Percentiles rank a stretch among this genome's conserved stretches.
phyloP scores from a whole-genome alignment of 2,329 filamentous ascomycete genomes.

The Chlorencoelia australis region DNA sequence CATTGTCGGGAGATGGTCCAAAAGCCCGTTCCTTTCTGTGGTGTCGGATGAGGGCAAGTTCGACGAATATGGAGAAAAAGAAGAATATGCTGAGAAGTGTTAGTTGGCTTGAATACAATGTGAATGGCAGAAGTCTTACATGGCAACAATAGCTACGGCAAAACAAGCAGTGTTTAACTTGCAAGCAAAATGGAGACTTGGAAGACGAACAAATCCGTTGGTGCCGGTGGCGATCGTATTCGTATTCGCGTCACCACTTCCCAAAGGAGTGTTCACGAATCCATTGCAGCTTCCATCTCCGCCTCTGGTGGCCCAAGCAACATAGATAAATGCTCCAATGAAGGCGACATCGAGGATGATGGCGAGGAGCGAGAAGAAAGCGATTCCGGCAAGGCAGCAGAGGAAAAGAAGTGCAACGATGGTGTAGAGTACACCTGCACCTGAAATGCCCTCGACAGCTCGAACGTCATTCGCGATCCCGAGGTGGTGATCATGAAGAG shows the following conservation, averaged over 20 bases:
- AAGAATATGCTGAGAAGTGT: slow-evolving; percentile 53
- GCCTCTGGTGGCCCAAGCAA: slow-evolving; percentile 63
- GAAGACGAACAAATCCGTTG: slow-evolving; percentile 31
- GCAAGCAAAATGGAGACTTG: slow-evolving; percentile 52
- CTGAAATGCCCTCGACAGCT: slow-evolving; percentile 70
- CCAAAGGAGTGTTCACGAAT: slow-evolving; percentile 57
- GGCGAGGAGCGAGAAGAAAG: slow-evolving; percentile 61
- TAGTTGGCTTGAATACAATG: slow-evolving; percentile 5
- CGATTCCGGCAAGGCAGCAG: slow-evolving; percentile 67
- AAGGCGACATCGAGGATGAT: slow-evolving; percentile 72
- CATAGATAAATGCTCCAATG: slow-evolving; percentile 67
- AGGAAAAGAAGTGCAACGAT: slow-evolving; percentile 63
- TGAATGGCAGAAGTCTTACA: slow-evolving; percentile 39
- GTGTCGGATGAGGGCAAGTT: slow-evolving; percentile 57
- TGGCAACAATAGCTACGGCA: slow-evolving; percentile 66
- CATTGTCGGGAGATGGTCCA: slow-evolving; percentile 54
- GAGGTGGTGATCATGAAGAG: slow-evolving; percentile 54
- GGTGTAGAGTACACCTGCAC: slow-evolving; percentile 64
- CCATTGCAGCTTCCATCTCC: slow-evolving; percentile 59
- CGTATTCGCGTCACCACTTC: slow-evolving; percentile 45
- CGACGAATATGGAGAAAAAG: slow-evolving; percentile 58
- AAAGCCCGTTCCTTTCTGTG: slow-evolving; percentile 67
- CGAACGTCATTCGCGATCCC: slow-evolving; percentile 54
- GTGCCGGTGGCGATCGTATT: slow-evolving; percentile 38
- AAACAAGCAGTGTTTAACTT: slow-evolving; percentile 67